Evolutionary conservation across 176 grass and related monocot genomes (phyloP).

Genomic region (Phragmites australis): DNA sequence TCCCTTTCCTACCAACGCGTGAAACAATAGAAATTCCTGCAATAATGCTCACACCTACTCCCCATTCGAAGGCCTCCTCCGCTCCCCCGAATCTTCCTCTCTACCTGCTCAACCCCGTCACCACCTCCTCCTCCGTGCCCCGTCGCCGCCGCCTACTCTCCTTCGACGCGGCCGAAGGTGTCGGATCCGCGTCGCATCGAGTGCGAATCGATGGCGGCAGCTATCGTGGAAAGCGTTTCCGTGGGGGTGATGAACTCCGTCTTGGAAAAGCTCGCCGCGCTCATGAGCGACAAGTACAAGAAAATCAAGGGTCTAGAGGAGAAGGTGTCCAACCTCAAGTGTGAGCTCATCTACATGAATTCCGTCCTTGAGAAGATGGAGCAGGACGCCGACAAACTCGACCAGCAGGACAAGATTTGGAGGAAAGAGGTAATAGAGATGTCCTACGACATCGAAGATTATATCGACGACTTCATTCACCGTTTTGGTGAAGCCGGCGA

Average conservation of each 20-base stretch:
- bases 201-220: too few species aligned
- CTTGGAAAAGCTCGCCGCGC: neutral
- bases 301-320: neutral
- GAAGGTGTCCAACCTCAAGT: neutral
- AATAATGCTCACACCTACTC: too few species aligned
- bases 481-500: neutral
- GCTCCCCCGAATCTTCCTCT: too few species aligned
- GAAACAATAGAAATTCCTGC: too few species aligned
- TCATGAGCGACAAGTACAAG: neutral
- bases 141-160: too few species aligned
- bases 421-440: constrained; percentile 2
- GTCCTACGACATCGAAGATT: constrained; percentile 11
- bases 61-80: too few species aligned
- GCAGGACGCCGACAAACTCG: neutral
- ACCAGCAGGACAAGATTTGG: neutral
- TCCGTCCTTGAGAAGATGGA: constrained; percentile 5
- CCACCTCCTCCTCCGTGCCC: too few species aligned
- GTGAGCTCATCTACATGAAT: neutral
- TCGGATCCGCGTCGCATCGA: too few species aligned
- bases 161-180: too few species aligned
- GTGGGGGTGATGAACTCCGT: neutral
- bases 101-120: too few species aligned
- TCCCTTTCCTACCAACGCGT: too few species aligned
- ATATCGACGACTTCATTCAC: neutral
- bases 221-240: neutral